Evolutionary conservation across 768 basidiomycete genomes (phyloP).

Genomic region (Gyrodon lividus): DNA sequence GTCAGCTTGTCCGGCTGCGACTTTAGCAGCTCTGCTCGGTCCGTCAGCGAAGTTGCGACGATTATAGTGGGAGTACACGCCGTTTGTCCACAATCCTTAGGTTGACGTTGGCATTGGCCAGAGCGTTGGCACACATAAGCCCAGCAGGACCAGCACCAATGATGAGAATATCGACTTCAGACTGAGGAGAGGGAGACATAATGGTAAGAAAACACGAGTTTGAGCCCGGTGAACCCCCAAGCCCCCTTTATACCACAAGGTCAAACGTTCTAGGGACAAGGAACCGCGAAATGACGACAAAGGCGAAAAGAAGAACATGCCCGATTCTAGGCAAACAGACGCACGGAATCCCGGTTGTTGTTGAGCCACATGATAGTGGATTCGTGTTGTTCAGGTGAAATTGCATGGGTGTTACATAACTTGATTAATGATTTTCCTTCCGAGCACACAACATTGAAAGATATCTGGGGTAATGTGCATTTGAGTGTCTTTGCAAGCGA

Average conservation of each 20-base stretch:
- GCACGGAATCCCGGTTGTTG: background rate
- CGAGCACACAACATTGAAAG: background rate
- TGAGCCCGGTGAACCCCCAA: background rate
- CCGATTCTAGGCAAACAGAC: background rate
- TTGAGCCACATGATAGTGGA: background rate
- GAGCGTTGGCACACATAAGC: conserved; percentile 42
- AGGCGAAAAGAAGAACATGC: background rate
- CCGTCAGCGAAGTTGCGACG: background rate
- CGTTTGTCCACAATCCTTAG: conserved; percentile 42
- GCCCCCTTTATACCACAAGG: conserved; percentile 1
- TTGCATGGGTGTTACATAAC: background rate
- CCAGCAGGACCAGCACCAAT: conserved; percentile 46
- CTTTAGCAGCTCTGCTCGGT: conserved; percentile 11
- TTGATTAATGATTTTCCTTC: background rate
- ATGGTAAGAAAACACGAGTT: background rate
- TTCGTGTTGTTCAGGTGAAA: no score
- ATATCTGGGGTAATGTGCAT: background rate
- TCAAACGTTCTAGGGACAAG: background rate
- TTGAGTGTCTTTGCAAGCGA: background rate
- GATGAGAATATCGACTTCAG: conserved; percentile 40
- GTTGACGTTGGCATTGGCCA: conserved; percentile 36
- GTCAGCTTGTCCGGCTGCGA: conserved; percentile 29
- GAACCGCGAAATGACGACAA: no score
- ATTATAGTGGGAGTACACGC: conserved; percentile 17
- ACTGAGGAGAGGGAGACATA: conserved; percentile 19